Evolutionary conservation across 2,329 filamentous ascomycete species (phyloP).

Genomic region (Sporothrix brasiliensis): DNA sequence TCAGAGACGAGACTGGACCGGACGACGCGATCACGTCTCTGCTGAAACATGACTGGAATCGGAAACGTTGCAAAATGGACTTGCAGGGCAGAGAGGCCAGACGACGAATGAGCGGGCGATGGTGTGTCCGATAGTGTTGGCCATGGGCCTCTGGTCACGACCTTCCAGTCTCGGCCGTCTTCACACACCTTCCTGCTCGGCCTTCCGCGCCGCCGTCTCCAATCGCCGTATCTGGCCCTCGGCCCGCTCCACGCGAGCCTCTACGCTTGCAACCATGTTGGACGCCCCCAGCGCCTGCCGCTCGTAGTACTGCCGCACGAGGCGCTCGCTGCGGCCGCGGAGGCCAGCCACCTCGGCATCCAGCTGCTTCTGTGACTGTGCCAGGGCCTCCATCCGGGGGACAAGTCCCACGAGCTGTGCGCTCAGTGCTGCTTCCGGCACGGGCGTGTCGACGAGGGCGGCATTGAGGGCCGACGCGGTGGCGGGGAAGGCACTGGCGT

Average conservation of each 20-base stretch:
- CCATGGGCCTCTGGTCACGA: neutral
- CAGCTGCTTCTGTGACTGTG: constrained; percentile 64
- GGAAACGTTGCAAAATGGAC: too few relatives aligned
- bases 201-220: constrained; percentile 61
- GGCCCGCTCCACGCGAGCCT: constrained; percentile 65
- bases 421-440: constrained; percentile 59
- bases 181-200: constrained; percentile 43
- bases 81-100: too few relatives aligned
- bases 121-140: neutral
- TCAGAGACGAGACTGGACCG: too few relatives aligned
- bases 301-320: constrained; percentile 74
- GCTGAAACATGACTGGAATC: too few relatives aligned
- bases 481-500: constrained; percentile 58
- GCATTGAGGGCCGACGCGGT: constrained; percentile 62
- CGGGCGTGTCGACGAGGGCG: constrained; percentile 55
- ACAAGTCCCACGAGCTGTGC: constrained; percentile 60
- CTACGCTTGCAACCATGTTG: constrained; percentile 70
- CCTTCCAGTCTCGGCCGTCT: neutral
- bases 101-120: too few relatives aligned
- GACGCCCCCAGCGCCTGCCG: constrained; percentile 68
- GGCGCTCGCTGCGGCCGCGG: constrained; percentile 63
- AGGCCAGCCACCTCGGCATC: constrained; percentile 64
- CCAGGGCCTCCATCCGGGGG: constrained; percentile 64
- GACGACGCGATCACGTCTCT: too few relatives aligned
- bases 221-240: constrained; percentile 67